A percentile compares a stretch with the other conserved stretches of the same genome.
Evolutionary conservation across 768 basidiomycete genomes (phyloP).

Genomic region (Neoboletus magnificus): DNA sequence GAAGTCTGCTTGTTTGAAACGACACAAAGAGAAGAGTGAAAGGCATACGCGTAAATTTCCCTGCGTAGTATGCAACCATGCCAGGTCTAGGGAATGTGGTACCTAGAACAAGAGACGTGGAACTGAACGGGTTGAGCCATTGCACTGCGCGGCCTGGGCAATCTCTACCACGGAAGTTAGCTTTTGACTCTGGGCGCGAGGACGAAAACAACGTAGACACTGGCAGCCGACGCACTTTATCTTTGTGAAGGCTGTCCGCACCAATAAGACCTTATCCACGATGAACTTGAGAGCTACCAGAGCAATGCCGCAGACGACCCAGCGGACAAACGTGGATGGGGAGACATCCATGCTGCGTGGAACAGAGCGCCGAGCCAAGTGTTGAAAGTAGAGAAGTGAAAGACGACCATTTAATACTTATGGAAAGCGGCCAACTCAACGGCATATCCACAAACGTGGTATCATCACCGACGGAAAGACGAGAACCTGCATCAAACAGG

Average conservation of each 20-base stretch:
- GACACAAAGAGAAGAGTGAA: background rate
- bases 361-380: background rate
- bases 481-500: background rate
- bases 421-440: background rate
- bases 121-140: slow-evolving; percentile 36
- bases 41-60: slow-evolving; percentile 36
- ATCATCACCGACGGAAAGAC: background rate
- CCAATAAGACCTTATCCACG: slow-evolving; percentile 1
- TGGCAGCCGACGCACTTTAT: slow-evolving; percentile 13
- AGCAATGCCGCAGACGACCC: slow-evolving; percentile 1
- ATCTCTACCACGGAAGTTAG: slow-evolving; percentile 5
- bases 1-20: background rate
- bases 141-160: slow-evolving; percentile 16
- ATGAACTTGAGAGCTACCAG: slow-evolving; percentile 7
- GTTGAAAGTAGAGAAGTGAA: background rate
- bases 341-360: slow-evolving; percentile 5
- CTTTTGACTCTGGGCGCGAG: background rate
- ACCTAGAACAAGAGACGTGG: slow-evolving; percentile 25
- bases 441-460: background rate
- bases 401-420: background rate
- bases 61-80: slow-evolving; percentile 34
- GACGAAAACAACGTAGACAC: background rate
- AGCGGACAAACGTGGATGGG: slow-evolving; percentile 3
- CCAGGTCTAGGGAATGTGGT: slow-evolving; percentile 34
- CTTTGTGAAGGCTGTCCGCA: slow-evolving; percentile 14